A percentile compares a stretch with the other conserved stretches of the same genome.
phyloP scores from a whole-genome alignment of 306 rosid genomes.

The Rosa multiflora region DNA sequence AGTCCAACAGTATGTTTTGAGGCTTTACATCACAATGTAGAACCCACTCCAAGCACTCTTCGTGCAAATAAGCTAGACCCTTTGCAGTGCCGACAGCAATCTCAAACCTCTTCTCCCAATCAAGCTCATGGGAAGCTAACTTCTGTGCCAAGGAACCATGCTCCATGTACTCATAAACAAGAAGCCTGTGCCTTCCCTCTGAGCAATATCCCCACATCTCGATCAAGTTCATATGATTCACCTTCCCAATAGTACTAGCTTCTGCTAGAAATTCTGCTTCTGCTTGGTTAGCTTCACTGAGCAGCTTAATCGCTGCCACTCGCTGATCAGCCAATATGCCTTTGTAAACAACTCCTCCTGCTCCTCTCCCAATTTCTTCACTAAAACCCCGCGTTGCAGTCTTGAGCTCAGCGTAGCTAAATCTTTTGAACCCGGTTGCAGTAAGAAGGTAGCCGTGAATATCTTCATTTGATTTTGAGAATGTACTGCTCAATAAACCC shows the following conservation, averaged over 20 bases:
- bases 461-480: neutral
- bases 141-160: conserved; percentile 48
- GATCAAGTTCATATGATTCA: conserved; percentile 63
- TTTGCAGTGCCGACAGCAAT: conserved; percentile 57
- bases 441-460: conserved; percentile 35
- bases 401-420: conserved; percentile 49
- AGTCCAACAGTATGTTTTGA: conserved; percentile 57
- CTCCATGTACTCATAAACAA: conserved; percentile 55
- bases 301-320: conserved; percentile 42
- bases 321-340: conserved; percentile 40
- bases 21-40: conserved; percentile 79
- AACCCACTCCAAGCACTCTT: conserved; percentile 72
- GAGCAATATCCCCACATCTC: conserved; percentile 61
- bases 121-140: conserved; percentile 30
- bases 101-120: conserved; percentile 44
- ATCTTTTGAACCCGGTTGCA: conserved; percentile 41
- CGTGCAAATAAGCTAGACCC: conserved; percentile 63
- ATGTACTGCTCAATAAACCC: conserved; percentile 21
- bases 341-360: conserved; percentile 51
- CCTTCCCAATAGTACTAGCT: conserved; percentile 56
- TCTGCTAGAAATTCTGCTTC: conserved; percentile 63
- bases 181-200: conserved; percentile 53
- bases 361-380: conserved; percentile 61
- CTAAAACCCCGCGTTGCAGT: conserved; percentile 42
- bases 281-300: conserved; percentile 41